Conservation (phyloP, 495 filamentous ascomycete genomes). For the Chlorociboria aeruginascens region DNA sequence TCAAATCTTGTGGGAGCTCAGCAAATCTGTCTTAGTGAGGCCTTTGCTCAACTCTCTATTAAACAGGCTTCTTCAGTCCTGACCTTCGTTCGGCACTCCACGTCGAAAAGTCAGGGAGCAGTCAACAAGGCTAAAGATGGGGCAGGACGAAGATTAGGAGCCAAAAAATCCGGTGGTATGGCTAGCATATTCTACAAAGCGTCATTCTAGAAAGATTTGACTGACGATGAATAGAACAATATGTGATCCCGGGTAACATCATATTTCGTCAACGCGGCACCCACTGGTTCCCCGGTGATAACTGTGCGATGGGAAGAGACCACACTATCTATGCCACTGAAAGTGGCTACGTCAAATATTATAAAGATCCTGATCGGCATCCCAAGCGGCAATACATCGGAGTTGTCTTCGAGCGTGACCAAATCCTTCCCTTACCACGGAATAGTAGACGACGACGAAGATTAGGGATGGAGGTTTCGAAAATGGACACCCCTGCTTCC, state of each 20-base stretch:
- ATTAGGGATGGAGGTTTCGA: conserved; percentile 52
- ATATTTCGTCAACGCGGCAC: conserved; percentile 96
- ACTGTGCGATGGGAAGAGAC: conserved; percentile 87
- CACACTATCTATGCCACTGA: conserved; percentile 87
- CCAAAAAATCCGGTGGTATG: conserved; percentile 78
- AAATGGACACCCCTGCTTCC: conserved; percentile 15
- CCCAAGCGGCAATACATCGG: conserved; percentile 86
- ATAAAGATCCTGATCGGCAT: conserved; percentile 69
- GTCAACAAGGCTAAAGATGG: conserved; percentile 78
- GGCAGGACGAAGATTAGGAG: conserved; percentile 84
- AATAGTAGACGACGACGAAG: conserved; percentile 56
- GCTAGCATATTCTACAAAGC: conserved; percentile 12
- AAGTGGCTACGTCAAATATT: conserved; percentile 89
- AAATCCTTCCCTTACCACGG: conserved; percentile 58
- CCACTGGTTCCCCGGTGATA: conserved; percentile 88
- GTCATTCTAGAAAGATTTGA: neutral
- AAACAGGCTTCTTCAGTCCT: conserved; percentile 32
- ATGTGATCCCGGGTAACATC: conserved; percentile 89
- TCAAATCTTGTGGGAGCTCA: conserved; percentile 9
- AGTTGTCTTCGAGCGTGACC: conserved; percentile 66
- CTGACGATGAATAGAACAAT: conserved; percentile 46
- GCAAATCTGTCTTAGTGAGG: conserved; percentile 23
- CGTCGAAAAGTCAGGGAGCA: conserved; percentile 76
- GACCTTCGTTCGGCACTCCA: conserved; percentile 52
- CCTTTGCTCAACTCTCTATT: conserved; percentile 26